A percentile compares a stretch with the other conserved stretches of the same genome.
These are phyloP conservation scores for Pseudogymnoascus destructans DNA, from an alignment of 2,329 filamentous ascomycete species.

Conservation along the genomic window DNA sequence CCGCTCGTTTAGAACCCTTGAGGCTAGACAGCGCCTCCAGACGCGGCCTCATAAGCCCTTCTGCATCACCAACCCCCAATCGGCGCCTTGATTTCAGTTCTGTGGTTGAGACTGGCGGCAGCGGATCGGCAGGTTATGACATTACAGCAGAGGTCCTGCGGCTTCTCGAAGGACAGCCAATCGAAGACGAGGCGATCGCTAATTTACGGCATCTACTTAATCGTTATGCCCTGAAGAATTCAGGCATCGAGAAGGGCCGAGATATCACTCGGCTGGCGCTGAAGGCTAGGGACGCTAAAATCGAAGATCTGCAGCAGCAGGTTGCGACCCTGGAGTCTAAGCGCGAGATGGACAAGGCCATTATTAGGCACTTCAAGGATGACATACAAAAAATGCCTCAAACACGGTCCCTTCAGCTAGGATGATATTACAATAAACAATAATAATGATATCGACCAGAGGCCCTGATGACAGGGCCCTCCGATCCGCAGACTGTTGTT, in stretches of 20 bases:
- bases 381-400: slow-evolving; percentile 12
- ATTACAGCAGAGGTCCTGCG: slow-evolving; percentile 36
- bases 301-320: slow-evolving; percentile 52
- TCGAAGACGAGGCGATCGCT: slow-evolving; percentile 29
- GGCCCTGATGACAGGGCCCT: not conserved
- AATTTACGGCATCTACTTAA: slow-evolving; percentile 35
- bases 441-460: not conserved
- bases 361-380: slow-evolving; percentile 30
- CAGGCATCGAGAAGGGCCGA: slow-evolving; percentile 49
- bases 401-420: not conserved
- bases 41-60: slow-evolving; percentile 15
- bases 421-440: not conserved
- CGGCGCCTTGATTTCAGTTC: slow-evolving; percentile 13
- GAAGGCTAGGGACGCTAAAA: slow-evolving; percentile 50
- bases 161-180: slow-evolving; percentile 33
- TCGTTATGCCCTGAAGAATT: slow-evolving; percentile 42
- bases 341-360: slow-evolving; percentile 37
- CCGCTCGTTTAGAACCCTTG: slow-evolving; percentile 6
- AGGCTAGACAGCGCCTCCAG: not conserved
- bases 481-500: slow-evolving; percentile 6
- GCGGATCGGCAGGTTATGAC: slow-evolving; percentile 22
- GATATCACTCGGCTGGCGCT: slow-evolving; percentile 52
- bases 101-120: not conserved
- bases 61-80: slow-evolving; percentile 20
- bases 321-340: slow-evolving; percentile 45